A percentile compares a stretch with the other conserved stretches of the same genome.
Conservation (phyloP, 2,329 filamentous ascomycete species). For the Colletotrichum sp. region DNA sequence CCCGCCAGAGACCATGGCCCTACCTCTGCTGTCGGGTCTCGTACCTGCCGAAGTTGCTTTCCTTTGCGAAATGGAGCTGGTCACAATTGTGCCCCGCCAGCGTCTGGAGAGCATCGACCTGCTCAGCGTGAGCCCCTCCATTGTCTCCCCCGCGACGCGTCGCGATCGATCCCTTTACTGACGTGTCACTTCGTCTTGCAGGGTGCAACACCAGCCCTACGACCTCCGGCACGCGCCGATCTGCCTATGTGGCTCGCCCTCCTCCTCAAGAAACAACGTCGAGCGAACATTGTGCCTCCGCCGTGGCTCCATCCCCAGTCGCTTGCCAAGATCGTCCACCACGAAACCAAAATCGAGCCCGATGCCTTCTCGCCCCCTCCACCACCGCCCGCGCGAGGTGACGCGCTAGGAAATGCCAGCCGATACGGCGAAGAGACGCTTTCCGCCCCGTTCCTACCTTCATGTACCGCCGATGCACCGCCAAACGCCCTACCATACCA, state of each 20-base stretch:
- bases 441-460: constrained; percentile 79
- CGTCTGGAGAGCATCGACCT: constrained; percentile 85
- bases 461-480: constrained; percentile 73
- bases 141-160: neutral
- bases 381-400: constrained; percentile 61
- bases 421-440: constrained; percentile 39
- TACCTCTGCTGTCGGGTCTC: constrained; percentile 60
- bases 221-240: constrained; percentile 79
- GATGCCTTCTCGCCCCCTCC: constrained; percentile 80
- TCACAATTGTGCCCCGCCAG: constrained; percentile 91
- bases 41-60: constrained; percentile 91
- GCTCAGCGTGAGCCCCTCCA: constrained; percentile 70
- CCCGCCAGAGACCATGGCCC: constrained; percentile 44
- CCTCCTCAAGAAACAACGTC: constrained; percentile 90
- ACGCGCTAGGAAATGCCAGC: constrained; percentile 48
- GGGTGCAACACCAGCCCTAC: constrained; percentile 79
- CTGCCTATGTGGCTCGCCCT: constrained; percentile 94
- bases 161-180: neutral
- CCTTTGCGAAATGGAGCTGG: constrained; percentile 95
- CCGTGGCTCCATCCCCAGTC: constrained; percentile 84
- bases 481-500: constrained; percentile 84
- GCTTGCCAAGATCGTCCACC: constrained; percentile 77
- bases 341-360: constrained; percentile 76
- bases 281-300: constrained; percentile 91
- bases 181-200: constrained; percentile 38